A percentile compares a stretch with the other conserved stretches of the same genome.
Conservation (phyloP, 768 basidiomycete species). For the Leccinum ochraceum region DNA sequence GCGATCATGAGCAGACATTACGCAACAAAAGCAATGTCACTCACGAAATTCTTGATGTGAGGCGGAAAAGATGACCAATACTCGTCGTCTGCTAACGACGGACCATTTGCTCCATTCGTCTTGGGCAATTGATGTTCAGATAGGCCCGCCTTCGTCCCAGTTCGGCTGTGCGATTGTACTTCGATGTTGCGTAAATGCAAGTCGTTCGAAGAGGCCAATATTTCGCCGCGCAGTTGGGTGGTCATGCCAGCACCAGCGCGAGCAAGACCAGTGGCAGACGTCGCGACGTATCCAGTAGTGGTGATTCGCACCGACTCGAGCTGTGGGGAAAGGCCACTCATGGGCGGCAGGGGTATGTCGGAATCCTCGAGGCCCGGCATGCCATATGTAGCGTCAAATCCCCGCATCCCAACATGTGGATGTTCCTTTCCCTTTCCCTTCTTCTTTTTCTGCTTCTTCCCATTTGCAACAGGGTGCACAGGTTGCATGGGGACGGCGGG, state of each 20-base stretch:
- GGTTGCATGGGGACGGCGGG: constrained; percentile 12
- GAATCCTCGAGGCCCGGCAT: constrained; percentile 28
- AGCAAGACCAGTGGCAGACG: constrained; percentile 35
- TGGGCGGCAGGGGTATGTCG: constrained; percentile 18
- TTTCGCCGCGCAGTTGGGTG: constrained; percentile 53
- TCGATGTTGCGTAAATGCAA: constrained; percentile 49
- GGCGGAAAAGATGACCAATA: constrained; percentile 72
- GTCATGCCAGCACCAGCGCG: constrained; percentile 34
- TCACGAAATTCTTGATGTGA: constrained; percentile 69
- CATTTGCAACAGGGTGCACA: constrained; percentile 10
- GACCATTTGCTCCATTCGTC: constrained; percentile 23
- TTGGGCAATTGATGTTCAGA: constrained; percentile 24
- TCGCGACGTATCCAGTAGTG: constrained; percentile 45
- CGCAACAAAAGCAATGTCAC: constrained; percentile 31
- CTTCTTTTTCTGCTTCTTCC: constrained; percentile 50
- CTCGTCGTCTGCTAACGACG: constrained; percentile 50
- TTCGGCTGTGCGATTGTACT: constrained; percentile 27
- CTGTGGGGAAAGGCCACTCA: constrained; percentile 44
- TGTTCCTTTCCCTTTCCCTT: constrained; percentile 42
- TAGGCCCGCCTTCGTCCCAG: constrained; percentile 27
- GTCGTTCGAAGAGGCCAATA: constrained; percentile 61
- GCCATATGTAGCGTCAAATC: constrained; percentile 25
- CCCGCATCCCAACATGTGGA: constrained; percentile 5
- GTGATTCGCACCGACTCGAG: constrained; percentile 50
- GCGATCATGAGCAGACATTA: constrained; percentile 34